phyloP scores from a whole-genome alignment of 352 stramenopile genomes.

The Globisporangium lucens region DNA sequence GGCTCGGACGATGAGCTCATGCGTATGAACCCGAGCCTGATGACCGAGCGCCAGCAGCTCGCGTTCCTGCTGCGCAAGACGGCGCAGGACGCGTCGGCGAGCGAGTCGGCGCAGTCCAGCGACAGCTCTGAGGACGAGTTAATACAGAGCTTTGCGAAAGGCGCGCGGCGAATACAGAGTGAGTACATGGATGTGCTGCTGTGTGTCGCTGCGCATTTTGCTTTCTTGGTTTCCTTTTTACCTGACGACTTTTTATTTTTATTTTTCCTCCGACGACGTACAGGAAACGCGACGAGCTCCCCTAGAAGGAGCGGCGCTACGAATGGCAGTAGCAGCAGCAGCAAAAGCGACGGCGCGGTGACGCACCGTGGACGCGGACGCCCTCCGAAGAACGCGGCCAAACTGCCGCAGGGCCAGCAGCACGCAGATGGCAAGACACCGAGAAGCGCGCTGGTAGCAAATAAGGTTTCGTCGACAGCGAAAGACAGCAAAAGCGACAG shows the following conservation, averaged over 20 bases:
- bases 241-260: conserved; percentile 3
- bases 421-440: background rate
- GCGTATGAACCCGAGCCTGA: conserved; percentile 52
- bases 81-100: conserved; percentile 45
- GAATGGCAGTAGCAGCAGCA: conserved; percentile 14
- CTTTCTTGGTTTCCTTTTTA: background rate
- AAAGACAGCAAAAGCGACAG: conserved; percentile 4
- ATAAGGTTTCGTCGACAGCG: background rate
- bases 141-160: conserved; percentile 12
- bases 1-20: conserved; percentile 17
- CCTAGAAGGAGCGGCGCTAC: conserved; percentile 20
- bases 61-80: conserved; percentile 79
- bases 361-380: conserved; percentile 39
- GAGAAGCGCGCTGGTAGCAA: background rate
- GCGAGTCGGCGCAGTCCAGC: conserved; percentile 22
- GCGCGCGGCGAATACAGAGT: conserved; percentile 13
- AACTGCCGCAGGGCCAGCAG: conserved; percentile 18
- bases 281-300: conserved; percentile 20
- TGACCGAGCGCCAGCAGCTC: conserved; percentile 84
- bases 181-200: background rate
- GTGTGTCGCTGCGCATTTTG: background rate
- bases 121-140: conserved; percentile 32
- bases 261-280: background rate
- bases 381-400: conserved; percentile 46
- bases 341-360: conserved; percentile 19